These are phyloP conservation scores for Rhodomyrtus tomentosa DNA, from an alignment of 345 rosid genomes.

Conservation along the genomic window DNA sequence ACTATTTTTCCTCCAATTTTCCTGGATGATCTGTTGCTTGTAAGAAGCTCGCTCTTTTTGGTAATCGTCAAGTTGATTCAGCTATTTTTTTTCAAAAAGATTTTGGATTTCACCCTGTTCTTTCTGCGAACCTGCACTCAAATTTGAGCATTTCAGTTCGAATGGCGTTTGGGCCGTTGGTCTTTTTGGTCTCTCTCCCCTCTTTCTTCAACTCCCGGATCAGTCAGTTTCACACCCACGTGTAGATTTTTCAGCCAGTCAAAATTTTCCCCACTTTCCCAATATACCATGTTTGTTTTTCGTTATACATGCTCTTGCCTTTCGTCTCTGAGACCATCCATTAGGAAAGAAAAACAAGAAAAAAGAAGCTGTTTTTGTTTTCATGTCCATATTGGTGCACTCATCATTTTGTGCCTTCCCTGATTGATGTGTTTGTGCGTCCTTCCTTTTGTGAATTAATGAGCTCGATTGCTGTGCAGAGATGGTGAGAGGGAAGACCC, in stretches of 20 bases:
- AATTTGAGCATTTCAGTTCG: neutral
- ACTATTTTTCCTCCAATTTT: neutral
- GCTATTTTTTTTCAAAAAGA: neutral
- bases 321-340: neutral
- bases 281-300: neutral
- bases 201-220: neutral
- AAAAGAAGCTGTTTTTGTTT: neutral
- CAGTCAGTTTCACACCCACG: neutral
- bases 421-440: neutral
- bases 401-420: neutral
- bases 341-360: neutral
- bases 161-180: neutral
- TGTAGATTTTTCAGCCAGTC: neutral
- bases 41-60: neutral
- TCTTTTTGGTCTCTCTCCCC: neutral
- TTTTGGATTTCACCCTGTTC: neutral
- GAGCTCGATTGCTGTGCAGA: neutral
- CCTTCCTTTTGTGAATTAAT: neutral
- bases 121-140: neutral
- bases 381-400: neutral
- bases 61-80: neutral
- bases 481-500: slow-evolving; percentile 16
- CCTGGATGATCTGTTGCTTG: neutral
- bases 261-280: neutral
- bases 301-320: neutral